These are phyloP conservation scores for Malbranchea cinnamomea DNA, from an alignment of 2,329 filamentous ascomycete species.

Conservation along the genomic window DNA sequence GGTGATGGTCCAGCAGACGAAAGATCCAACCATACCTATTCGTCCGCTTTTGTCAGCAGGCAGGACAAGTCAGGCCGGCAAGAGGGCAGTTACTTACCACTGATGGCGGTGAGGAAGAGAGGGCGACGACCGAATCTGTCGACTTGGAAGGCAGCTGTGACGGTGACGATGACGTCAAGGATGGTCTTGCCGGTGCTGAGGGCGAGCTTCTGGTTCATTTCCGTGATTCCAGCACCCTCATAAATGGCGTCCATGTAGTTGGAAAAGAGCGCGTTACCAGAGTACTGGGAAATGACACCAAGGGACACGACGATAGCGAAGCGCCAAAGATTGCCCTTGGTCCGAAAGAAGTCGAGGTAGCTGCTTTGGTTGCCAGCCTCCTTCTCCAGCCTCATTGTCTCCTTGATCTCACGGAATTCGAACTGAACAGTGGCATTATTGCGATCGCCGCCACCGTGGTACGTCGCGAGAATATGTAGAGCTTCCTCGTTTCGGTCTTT, in stretches of 20 bases:
- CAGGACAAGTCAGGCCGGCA: constrained; percentile 7
- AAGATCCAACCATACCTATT: constrained; percentile 1
- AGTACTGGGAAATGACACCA: constrained; percentile 53
- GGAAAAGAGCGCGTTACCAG: constrained; percentile 50
- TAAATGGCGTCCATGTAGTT: constrained; percentile 54
- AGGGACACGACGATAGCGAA: constrained; percentile 47
- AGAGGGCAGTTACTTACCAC: constrained; percentile 22
- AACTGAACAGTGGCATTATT: constrained; percentile 48
- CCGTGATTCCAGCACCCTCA: constrained; percentile 43
- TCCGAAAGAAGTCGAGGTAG: constrained; percentile 47
- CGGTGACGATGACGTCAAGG: constrained; percentile 31
- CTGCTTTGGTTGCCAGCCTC: constrained; percentile 33
- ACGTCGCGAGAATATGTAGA: constrained; percentile 44
- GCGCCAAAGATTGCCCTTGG: constrained; percentile 49
- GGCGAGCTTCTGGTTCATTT: constrained; percentile 10
- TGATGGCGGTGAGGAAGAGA: constrained; percentile 35
- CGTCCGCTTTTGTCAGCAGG: background rate
- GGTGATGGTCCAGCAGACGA: constrained; percentile 20
- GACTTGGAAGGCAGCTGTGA: constrained; percentile 40
- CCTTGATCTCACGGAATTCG: constrained; percentile 51
- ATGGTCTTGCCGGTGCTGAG: background rate
- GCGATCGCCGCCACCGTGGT: constrained; percentile 47
- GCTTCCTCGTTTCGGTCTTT: constrained; percentile 51
- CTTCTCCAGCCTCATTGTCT: constrained; percentile 46
- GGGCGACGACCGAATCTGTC: constrained; percentile 42